Evolutionary conservation across 768 basidiomycete genomes (phyloP), one percentile per base, ranked within the genome.

Genomic region (Tulasnella sp.): DNA sequence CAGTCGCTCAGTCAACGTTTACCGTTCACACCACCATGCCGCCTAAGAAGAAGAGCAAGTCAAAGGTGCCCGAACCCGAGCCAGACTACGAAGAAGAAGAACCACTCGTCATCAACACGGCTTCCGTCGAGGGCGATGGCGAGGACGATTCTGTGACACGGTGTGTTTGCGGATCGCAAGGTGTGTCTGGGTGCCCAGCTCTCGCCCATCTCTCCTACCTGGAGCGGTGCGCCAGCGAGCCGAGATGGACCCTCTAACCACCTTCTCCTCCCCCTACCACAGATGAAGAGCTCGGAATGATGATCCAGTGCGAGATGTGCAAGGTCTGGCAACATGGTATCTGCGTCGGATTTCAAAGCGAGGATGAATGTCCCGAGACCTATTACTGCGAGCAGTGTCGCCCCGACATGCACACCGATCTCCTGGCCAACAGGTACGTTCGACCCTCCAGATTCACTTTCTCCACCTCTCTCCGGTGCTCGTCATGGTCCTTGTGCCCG

Each of bases 321-420:
- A 93, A 96, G 82, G 94, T 94, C 77, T 99, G 97, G 97, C 97
- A 99, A 85, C 97, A 99, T 83, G 96, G 96, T 3, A 88, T 91
- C 13, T 99, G 98, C 86, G 95, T 99, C 90, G 97, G 96, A 57
- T 93, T 93, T 84, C 91, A 93, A 81, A 89, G 89, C 44, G 91
- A 92, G 82, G 90, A 90, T 81, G 88, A 90, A 81, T 88, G 92
- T 61, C 90, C 89, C 82, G 88, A 89, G 89, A 89, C 80, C 92
- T 99, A 99, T 84, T 96, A 91, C 81, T 99, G 98, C 85, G 98
- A 99, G 85, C 86, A 89, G 80, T 99, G 98, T 85, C 89, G 90
- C 81, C 96, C 98, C 13, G 93, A 94, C 76, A 85, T 93, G 74
- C 96, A 98, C 83, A 84, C 85, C 9, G 92, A 95, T 46, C 89